Conservation (phyloP, 179 eudicot species). For the Nepenthes alata region DNA sequence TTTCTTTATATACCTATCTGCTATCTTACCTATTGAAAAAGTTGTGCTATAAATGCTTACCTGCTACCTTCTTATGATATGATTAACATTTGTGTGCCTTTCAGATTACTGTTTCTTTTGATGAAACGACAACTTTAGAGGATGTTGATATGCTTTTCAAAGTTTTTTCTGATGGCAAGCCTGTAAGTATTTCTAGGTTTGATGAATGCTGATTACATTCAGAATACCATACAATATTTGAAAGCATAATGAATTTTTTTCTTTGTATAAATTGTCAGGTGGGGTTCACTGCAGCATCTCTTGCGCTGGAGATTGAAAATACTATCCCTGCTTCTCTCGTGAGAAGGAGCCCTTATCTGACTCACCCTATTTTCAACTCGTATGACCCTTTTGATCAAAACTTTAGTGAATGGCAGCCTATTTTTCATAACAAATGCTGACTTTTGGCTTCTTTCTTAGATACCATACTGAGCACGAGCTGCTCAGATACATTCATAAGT, state of each 20-base stretch:
- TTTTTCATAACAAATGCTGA: conserved; percentile 7
- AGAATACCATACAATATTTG: conserved; percentile 2
- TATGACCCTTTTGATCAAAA: conserved; percentile 22
- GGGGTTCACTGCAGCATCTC: conserved; percentile 71
- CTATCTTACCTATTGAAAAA: background rate
- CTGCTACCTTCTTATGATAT: background rate
- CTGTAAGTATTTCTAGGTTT: conserved; percentile 37
- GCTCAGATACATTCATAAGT: conserved; percentile 66
- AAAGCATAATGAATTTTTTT: background rate
- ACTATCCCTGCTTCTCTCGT: conserved; percentile 66
- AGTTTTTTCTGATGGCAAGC: conserved; percentile 70
- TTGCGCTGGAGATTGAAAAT: conserved; percentile 68
- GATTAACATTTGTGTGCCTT: conserved; percentile 4
- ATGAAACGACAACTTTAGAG: conserved; percentile 82
- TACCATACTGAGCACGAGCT: conserved; percentile 96
- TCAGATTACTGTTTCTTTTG: conserved; percentile 80
- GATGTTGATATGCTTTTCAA: conserved; percentile 83
- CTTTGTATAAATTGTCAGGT: conserved; percentile 30
- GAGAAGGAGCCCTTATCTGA: conserved; percentile 70
- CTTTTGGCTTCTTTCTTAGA: conserved; percentile 20
- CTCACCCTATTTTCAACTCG: conserved; percentile 86
- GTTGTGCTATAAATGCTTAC: background rate
- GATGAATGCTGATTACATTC: background rate
- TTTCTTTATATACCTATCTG: background rate
- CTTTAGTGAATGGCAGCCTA: background rate